Base-by-base conservation (phyloP, 2,329 filamentous ascomycete species). In the Hypomyces rosellus region DNA sequence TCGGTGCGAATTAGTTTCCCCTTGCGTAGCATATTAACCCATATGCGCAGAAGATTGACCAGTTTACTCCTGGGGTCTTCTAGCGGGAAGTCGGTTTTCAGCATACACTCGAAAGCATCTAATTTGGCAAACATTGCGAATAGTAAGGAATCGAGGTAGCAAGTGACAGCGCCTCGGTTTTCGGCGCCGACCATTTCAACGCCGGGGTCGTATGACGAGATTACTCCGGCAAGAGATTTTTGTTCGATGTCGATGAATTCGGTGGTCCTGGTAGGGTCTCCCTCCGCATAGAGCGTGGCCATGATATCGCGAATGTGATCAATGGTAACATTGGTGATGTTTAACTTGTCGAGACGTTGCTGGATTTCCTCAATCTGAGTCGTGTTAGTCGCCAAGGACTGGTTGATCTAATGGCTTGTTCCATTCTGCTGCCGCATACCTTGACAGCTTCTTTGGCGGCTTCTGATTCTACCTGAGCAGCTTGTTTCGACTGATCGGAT, bases 91-190 rank as follows among this genome's bases (percentile, higher is more conserved):
- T 85, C 82, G 51, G 85, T 86, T 65, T 88, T 91, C 34, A 96
- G 75, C 76, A 97, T 95, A 45, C 87, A 89, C 67, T 97, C 92
- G 65, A 96, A 99, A 56, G 87, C 91, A 57, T 89, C 86, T 36
- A 96, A 76, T 53, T 88, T 85, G 15, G 88, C 87, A 65, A 97
- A 97, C 89, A 99, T 96, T 65, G 92, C 87, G 65, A 96, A 97
- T 1, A 99, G 77, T 18, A 97, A 72, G 1, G 92, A 80, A 65
- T 97, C 93, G 14, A 97, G 74, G 65, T 95, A 97, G 71, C 93
- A 99, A n/a, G 92, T 97, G 34, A 96, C 89, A 44, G 81, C 82
- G 41, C 85, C 78, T 44, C 90, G 78, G 63, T 99, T 99, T 59
- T 89, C 86, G 12, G 93, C 92, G 6, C 93, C 93, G 4, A 89